Conservation (phyloP, 768 basidiomycete genomes). For the Termitomyces sp. region DNA sequence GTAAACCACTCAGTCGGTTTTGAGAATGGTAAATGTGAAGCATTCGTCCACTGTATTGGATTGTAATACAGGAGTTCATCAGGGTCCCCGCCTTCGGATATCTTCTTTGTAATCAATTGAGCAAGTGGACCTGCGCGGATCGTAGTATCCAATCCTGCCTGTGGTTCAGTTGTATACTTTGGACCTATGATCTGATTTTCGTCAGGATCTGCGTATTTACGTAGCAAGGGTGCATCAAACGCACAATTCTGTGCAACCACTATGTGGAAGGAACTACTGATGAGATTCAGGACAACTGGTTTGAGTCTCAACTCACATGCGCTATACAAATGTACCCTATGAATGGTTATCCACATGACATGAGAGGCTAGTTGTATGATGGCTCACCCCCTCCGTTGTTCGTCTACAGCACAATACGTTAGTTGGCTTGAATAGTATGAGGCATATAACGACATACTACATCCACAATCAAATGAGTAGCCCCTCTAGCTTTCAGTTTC, state of each 20-base stretch:
- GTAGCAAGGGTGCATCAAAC: slow-evolving; percentile 6
- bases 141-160: slow-evolving; percentile 48
- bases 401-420: slow-evolving; percentile 20
- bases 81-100: slow-evolving; percentile 39
- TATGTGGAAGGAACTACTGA: slow-evolving; percentile 8
- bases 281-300: neutral
- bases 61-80: slow-evolving; percentile 40
- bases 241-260: slow-evolving; percentile 42
- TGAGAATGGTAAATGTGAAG: slow-evolving; percentile 36
- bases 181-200: slow-evolving; percentile 42
- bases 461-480: slow-evolving; percentile 50
- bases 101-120: slow-evolving; percentile 37
- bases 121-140: slow-evolving; percentile 45
- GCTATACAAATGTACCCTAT: slow-evolving; percentile 54
- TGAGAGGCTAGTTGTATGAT: neutral
- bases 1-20: slow-evolving; percentile 39
- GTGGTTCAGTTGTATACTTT: slow-evolving; percentile 42
- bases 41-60: slow-evolving; percentile 42
- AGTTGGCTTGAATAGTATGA: neutral
- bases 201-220: neutral
- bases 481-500: slow-evolving; percentile 40
- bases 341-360: neutral
- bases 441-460: slow-evolving; percentile 31
- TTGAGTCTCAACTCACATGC: slow-evolving; percentile 32
- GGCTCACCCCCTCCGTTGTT: slow-evolving; percentile 37